Conservation (phyloP, 768 basidiomycete species). For the Phylloporus sp. region DNA sequence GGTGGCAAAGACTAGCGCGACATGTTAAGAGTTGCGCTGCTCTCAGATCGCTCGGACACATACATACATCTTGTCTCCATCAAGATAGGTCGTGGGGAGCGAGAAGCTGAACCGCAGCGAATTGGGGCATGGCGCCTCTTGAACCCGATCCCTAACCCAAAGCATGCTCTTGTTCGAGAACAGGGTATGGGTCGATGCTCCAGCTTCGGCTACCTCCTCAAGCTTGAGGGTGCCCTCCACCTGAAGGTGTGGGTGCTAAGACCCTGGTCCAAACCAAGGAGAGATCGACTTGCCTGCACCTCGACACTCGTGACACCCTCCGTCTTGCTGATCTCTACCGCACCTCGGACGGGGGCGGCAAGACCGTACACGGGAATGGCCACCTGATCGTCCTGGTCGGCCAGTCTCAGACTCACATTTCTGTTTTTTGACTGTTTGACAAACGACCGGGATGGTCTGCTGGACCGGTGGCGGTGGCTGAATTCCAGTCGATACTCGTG, state of each 20-base stretch:
- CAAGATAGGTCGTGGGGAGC: constrained; percentile 56
- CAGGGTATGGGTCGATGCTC: constrained; percentile 47
- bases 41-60: constrained; percentile 22
- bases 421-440: constrained; percentile 59
- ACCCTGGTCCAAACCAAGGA: background rate
- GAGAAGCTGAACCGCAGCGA: constrained; percentile 50
- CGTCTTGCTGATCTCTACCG: constrained; percentile 50
- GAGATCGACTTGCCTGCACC: constrained; percentile 45
- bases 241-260: constrained; percentile 30
- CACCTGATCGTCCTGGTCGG: constrained; percentile 47
- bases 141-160: constrained; percentile 50
- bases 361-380: constrained; percentile 56
- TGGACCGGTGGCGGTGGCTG: constrained; percentile 34
- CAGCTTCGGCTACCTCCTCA: constrained; percentile 67
- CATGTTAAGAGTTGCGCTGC: constrained; percentile 1
- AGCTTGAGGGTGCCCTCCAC: constrained; percentile 58
- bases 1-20: constrained; percentile 60
- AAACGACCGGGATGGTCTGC: constrained; percentile 45
- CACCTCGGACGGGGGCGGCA: constrained; percentile 51
- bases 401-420: constrained; percentile 47
- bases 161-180: constrained; percentile 51
- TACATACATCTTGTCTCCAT: constrained; percentile 58
- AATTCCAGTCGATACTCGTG: constrained; percentile 53
- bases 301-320: constrained; percentile 60
- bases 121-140: constrained; percentile 45